These are phyloP conservation scores for Chrysanthemum makinoi DNA, from an alignment of 129 eudicot species.

Conservation along the genomic window DNA sequence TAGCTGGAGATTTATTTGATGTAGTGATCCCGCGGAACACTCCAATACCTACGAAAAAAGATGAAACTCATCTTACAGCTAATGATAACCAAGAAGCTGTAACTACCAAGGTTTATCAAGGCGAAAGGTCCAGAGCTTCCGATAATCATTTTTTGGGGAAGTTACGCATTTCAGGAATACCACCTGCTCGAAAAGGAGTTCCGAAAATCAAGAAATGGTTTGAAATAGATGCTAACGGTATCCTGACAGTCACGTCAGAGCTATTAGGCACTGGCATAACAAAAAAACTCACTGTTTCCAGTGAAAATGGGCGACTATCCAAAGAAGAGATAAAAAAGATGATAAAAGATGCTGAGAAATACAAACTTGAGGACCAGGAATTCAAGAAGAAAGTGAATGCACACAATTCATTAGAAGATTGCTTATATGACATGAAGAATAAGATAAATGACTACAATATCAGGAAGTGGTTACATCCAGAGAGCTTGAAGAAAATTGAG, in stretches of 20 bases:
- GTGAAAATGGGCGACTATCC: no score
- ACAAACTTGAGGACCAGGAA: no score
- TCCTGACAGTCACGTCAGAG: neutral
- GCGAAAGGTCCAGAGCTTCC: neutral
- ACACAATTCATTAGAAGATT: neutral
- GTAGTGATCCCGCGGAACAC: conserved; percentile 12
- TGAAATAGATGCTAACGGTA: neutral
- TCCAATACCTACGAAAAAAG: conserved; percentile 15
- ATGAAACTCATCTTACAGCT: neutral
- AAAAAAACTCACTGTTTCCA: no score
- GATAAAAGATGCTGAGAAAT: no score
- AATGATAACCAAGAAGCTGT: neutral
- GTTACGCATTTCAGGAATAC: neutral
- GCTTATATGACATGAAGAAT: neutral
- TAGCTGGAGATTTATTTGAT: neutral
- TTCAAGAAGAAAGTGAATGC: neutral
- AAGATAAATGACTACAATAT: no score
- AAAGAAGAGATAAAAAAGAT: neutral
- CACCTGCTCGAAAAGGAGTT: conserved; percentile 3
- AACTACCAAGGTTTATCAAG: neutral
- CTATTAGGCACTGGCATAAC: no score
- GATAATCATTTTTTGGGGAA: conserved; percentile 16
- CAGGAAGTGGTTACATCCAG: neutral
- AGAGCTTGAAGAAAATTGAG: neutral
- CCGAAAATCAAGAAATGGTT: no score